Evolutionary conservation across 1,139 yeast genomes (phyloP).

Genomic region (Pichia sp.): DNA sequence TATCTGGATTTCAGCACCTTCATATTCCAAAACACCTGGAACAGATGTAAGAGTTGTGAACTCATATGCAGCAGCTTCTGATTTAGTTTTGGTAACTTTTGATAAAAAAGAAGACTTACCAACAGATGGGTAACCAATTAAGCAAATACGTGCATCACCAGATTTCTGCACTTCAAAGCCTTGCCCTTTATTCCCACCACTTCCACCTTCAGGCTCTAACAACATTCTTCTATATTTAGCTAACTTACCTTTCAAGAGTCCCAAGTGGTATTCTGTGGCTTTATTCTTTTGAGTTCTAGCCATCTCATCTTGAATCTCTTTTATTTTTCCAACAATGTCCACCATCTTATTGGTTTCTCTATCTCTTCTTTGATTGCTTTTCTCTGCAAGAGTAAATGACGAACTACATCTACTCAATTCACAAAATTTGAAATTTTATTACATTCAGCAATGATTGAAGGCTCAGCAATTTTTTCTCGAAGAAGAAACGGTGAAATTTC

Average conservation of each 20-base stretch:
- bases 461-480: no score
- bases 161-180: slow-evolving; percentile 95
- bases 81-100: slow-evolving; percentile 84
- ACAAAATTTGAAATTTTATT: not conserved
- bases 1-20: slow-evolving; percentile 94
- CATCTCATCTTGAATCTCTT: slow-evolving; percentile 87
- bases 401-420: not conserved
- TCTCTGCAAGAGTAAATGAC: no score
- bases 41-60: slow-evolving; percentile 95
- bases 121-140: slow-evolving; percentile 96
- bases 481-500: no score
- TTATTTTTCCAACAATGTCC: slow-evolving; percentile 57
- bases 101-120: slow-evolving; percentile 89
- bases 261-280: slow-evolving; percentile 96
- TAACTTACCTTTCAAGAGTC: slow-evolving; percentile 85
- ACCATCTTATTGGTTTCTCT: slow-evolving; percentile 21
- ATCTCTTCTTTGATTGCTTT: no score
- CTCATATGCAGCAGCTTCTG: slow-evolving; percentile 91
- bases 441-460: no score
- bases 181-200: slow-evolving; percentile 53
- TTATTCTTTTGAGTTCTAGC: slow-evolving; percentile 94
- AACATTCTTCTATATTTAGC: slow-evolving; percentile 92
- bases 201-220: slow-evolving; percentile 80
- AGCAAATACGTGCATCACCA: slow-evolving; percentile 92
- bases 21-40: slow-evolving; percentile 89